These are phyloP conservation scores for Alternaria sp. DNA, from an alignment of 2,329 filamentous ascomycete species.

Conservation along the genomic window DNA sequence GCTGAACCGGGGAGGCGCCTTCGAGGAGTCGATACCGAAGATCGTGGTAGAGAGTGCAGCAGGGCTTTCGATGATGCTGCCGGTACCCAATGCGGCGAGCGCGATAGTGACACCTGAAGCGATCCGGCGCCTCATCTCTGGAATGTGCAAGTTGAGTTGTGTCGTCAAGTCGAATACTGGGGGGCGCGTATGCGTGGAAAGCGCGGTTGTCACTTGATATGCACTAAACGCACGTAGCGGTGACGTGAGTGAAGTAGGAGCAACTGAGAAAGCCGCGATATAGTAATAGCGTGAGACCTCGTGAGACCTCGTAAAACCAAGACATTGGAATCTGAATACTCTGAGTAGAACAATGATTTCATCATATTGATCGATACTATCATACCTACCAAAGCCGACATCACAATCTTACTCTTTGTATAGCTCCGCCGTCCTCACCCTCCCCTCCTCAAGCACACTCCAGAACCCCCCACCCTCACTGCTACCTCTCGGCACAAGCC, in stretches of 20 bases:
- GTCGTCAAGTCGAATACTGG: background rate
- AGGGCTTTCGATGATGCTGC: background rate
- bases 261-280: background rate
- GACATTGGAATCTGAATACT: no score
- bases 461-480: slow-evolving; percentile 35
- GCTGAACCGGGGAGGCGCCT: background rate
- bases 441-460: slow-evolving; percentile 54
- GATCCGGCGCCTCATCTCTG: background rate
- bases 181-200: background rate
- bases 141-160: no score
- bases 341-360: no score
- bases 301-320: no score
- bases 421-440: slow-evolving; percentile 58
- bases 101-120: background rate
- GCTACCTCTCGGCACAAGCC: slow-evolving; percentile 59
- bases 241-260: background rate
- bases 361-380: background rate
- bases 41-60: background rate
- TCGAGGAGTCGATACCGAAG: background rate
- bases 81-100: background rate
- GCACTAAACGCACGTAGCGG: background rate
- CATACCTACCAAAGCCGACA: background rate
- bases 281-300: background rate
- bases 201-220: background rate
- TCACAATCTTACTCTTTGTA: slow-evolving; percentile 51